Base-by-base conservation (phyloP, 208 protist species). In the Crithidia bombi region DNA sequence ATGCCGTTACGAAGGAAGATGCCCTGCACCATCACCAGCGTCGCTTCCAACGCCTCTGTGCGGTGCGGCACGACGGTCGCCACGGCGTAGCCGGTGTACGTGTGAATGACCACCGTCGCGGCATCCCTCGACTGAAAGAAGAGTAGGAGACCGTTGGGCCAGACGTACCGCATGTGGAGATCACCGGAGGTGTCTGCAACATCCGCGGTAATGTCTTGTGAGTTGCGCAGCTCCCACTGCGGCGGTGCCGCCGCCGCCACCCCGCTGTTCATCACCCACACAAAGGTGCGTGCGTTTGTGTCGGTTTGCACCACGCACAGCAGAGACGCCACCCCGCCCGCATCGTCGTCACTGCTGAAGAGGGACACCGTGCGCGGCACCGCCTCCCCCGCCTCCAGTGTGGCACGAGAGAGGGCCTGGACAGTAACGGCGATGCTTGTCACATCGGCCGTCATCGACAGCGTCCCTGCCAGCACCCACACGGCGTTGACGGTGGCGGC, bases 71-170 rank as follows among this genome's bases (percentile, higher is more conserved):
- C 35, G 10, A 85, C 26, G 12, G 59, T 59, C 0, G 46, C 55
- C 1, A 82, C 69, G 30, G 36, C 69, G 47, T 75, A 87, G 11
- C 66, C 39, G 32, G 76, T 71, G 44, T 70, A 70, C 2, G 61
- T 43, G 23, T 28, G 23, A 15, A 73, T 4, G 12, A n/a, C 6
- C 38, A 74, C 46, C 21, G 11, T 46, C 21, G 4, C 33, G 15
- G n/a, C 17, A 43, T 21, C 49, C 5, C 30, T 59, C 25, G 51
- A n/a, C 23, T 58, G 66, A 15, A 30, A 79, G 4, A 79, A 12
- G 17, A 66, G 25, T 17, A 70, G 55, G 6, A 79, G 58, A 4
- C 65, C 68, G 30, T 58, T 79, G 0, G 66, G 52, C n/a, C 32
- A 5, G n/a, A 79, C 11, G 61, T 67, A 38, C 12, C 5, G 6